Evolutionary conservation across 1,139 yeast species (phyloP).

Genomic region (Saccharomyces hybrid): DNA sequence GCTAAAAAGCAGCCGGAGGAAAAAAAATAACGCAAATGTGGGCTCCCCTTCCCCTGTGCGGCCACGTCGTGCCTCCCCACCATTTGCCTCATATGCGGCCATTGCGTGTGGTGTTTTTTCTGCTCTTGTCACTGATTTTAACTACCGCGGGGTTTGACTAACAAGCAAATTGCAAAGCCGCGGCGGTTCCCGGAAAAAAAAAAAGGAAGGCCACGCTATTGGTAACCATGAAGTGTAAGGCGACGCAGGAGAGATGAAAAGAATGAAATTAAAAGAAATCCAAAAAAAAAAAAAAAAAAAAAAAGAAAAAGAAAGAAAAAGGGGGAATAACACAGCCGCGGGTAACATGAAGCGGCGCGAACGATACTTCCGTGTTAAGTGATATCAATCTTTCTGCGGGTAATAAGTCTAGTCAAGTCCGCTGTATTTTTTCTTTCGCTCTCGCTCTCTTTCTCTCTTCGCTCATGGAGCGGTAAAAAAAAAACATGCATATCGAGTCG

Average conservation of each 20-base stretch:
- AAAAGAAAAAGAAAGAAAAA: not conserved
- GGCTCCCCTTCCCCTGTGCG: not conserved
- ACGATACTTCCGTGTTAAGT: not conserved
- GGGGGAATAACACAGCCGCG: not conserved
- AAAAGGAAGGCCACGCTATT: not conserved
- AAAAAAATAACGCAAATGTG: constrained; percentile 1
- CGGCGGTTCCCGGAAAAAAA: not conserved
- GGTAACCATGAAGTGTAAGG: not conserved
- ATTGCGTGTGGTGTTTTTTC: not conserved
- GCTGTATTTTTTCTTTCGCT: not conserved
- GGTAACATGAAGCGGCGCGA: not conserved
- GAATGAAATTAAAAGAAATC: not conserved
- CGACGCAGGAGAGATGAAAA: not conserved
- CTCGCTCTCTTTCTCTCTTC: not conserved
- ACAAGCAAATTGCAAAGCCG: not conserved
- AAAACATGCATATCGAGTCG: not conserved
- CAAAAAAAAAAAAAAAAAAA: not conserved
- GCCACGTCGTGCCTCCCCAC: not conserved
- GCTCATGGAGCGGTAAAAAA: not conserved
- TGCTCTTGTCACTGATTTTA: not conserved
- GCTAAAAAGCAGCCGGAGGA: not conserved
- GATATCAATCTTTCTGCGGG: not conserved
- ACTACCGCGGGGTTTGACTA: not conserved
- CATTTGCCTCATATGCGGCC: not conserved
- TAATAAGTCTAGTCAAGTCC: not conserved